Percentiles rank a stretch among this genome's conserved stretches.
phyloP scores from a whole-genome alignment of 1,284 basidiomycete species.

The Phlebopus sp. region DNA sequence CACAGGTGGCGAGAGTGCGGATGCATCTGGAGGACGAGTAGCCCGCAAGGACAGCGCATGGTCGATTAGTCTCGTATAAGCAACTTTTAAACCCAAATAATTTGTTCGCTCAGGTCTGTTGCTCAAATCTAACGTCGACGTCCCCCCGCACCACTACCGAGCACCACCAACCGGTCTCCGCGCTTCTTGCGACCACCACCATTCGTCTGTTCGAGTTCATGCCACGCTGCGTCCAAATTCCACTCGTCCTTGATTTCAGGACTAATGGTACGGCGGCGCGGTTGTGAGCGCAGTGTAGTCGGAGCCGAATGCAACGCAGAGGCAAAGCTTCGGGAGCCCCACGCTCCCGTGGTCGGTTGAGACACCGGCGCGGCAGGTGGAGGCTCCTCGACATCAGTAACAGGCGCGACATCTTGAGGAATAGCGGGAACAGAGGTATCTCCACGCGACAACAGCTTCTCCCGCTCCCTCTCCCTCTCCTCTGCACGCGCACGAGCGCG shows the following conservation, averaged over 20 bases:
- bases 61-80: no score
- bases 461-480: slow-evolving; percentile 68
- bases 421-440: slow-evolving; percentile 12
- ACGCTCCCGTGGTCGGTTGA: slow-evolving; percentile 51
- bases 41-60: no score
- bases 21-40: no score
- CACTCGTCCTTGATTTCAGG: slow-evolving; percentile 57
- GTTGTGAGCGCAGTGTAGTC: slow-evolving; percentile 13
- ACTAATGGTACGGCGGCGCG: slow-evolving; percentile 22
- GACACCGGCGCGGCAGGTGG: slow-evolving; percentile 25
- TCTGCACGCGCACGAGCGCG: slow-evolving; percentile 77
- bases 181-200: slow-evolving; percentile 52
- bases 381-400: slow-evolving; percentile 30
- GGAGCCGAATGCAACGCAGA: slow-evolving; percentile 57
- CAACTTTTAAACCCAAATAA: no score
- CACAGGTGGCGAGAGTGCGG: no score
- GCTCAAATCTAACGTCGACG: slow-evolving; percentile 34
- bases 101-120: no score
- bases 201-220: slow-evolving; percentile 67
- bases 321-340: slow-evolving; percentile 78
- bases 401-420: slow-evolving; percentile 16
- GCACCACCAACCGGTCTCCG: slow-evolving; percentile 61
- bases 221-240: slow-evolving; percentile 80
- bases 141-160: slow-evolving; percentile 55
- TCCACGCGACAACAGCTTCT: slow-evolving; percentile 35